These are phyloP conservation scores for Barnettozyma salicaria DNA, from an alignment of 805 yeast genomes.

Conservation along the genomic window DNA sequence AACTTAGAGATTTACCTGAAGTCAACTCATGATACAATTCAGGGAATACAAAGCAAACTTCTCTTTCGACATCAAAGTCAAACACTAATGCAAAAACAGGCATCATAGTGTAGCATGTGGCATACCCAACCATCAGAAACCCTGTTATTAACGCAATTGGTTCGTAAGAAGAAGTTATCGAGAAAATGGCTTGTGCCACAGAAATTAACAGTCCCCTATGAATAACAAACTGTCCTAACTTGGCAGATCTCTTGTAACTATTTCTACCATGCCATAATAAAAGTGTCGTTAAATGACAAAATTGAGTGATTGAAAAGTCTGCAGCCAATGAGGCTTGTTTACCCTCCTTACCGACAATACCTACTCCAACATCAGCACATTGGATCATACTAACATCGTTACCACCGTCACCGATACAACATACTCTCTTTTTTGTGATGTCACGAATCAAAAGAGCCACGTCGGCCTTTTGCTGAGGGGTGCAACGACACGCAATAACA, in stretches of 20 bases:
- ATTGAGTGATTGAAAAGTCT: slow-evolving; percentile 90
- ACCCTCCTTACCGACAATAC: slow-evolving; percentile 98
- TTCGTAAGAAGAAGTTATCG: slow-evolving; percentile 80
- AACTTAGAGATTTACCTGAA: slow-evolving; percentile 79
- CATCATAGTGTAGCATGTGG: slow-evolving; percentile 95
- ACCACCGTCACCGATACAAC: slow-evolving; percentile 99
- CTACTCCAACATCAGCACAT: slow-evolving; percentile 98
- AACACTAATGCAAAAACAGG: slow-evolving; percentile 92
- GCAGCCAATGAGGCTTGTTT: slow-evolving; percentile 96
- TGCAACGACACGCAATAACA: slow-evolving; percentile 97
- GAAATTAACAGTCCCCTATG: slow-evolving; percentile 94
- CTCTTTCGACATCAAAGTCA: slow-evolving; percentile 87
- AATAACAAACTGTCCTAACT: slow-evolving; percentile 90
- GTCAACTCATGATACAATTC: slow-evolving; percentile 91
- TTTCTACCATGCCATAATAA: slow-evolving; percentile 97
- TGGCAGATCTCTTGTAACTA: slow-evolving; percentile 92
- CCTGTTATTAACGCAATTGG: slow-evolving; percentile 95
- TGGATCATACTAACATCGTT: slow-evolving; percentile 99
- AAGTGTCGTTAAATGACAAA: slow-evolving; percentile 79
- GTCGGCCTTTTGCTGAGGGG: slow-evolving; percentile 98
- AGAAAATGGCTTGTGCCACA: slow-evolving; percentile 90
- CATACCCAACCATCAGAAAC: slow-evolving; percentile 97
- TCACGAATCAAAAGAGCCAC: slow-evolving; percentile 76
- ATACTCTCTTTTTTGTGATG: slow-evolving; percentile 81
- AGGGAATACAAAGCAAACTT: slow-evolving; percentile 83